Conservation (phyloP, 345 rosid species). For the Murraya paniculata region DNA sequence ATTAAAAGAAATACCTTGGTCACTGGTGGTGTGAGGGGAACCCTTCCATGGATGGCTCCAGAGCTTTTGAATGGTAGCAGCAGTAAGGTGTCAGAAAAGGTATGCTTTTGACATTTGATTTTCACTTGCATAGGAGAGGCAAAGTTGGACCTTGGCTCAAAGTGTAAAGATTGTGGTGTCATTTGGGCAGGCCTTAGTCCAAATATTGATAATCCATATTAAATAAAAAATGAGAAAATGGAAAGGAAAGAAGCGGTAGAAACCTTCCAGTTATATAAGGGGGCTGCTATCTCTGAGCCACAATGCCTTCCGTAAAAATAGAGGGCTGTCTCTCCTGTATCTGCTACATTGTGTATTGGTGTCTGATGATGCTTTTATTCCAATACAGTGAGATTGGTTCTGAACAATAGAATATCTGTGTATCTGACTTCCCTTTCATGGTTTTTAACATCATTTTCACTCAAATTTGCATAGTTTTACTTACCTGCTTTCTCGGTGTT, state of each 20-base stretch:
- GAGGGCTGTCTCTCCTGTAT: background rate
- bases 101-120: conserved; percentile 9
- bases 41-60: conserved; percentile 89
- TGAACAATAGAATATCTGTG: background rate
- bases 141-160: background rate
- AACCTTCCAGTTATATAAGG: background rate
- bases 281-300: background rate
- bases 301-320: background rate
- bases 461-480: background rate
- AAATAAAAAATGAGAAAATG: background rate
- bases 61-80: conserved; percentile 74
- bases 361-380: background rate
- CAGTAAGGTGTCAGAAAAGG: conserved; percentile 79
- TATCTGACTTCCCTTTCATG: background rate
- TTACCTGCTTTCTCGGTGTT: background rate
- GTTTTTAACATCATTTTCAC: background rate
- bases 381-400: background rate
- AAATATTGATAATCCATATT: background rate
- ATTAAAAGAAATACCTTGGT: conserved; percentile 76
- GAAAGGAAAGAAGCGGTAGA: too few relatives aligned
- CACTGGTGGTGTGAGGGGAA: conserved; percentile 79
- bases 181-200: background rate
- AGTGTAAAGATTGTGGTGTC: background rate
- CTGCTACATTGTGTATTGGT: background rate
- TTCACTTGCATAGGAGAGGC: background rate